Base-by-base conservation (phyloP, 805 yeast genomes). In the Candida quercuum region DNA sequence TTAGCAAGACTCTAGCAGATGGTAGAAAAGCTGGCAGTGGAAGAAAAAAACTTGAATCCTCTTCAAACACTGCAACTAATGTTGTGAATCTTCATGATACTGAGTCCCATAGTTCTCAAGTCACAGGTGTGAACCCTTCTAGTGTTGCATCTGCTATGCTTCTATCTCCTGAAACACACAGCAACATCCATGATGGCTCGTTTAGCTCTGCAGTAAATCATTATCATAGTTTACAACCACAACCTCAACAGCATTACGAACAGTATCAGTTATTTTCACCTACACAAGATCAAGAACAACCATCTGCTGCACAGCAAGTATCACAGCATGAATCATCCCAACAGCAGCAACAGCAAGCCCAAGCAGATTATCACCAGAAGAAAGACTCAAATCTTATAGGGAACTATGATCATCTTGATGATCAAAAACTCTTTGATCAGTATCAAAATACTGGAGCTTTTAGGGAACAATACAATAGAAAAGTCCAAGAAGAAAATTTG, bases 21-120 rank as follows among this genome's bases (percentile, higher is more conserved):
- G 59, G 57, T 3, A 42, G 57, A 26, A 52, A 49, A 36, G 42
- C 37, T 4, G 59, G 59, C 0, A 45, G 51, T 22, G 59, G 59
- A 2, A 36, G 59, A 28, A 54, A 54, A 40, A 51, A 47, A 29
- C 16, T 29, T 4, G 32, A 13, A 12, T 4, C 23, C 12, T 13
- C 32, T 13, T 4, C 22, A 3, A 18, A 12, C n/a, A 10, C 24
- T 29, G 5, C 32, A 5, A 6, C 20, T 9, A 17, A 7, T 29
- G n/a, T 7, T 38, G 38, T n/a, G 24, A 32, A n/a, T n/a, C n/a
- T 13, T 26, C 27, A 21, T 17, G 20, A 27, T 14, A 8, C 27
- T 9, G 12, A 12, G 6, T 8, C 28, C 20, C 24, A 33, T 20
- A 21, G 4, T 12, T 8, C n/a, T 30, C 6, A 13, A 18, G n/a